Evolutionary conservation across 495 filamentous ascomycete genomes (phyloP).

Genomic region (Aspergillus baeticus): DNA sequence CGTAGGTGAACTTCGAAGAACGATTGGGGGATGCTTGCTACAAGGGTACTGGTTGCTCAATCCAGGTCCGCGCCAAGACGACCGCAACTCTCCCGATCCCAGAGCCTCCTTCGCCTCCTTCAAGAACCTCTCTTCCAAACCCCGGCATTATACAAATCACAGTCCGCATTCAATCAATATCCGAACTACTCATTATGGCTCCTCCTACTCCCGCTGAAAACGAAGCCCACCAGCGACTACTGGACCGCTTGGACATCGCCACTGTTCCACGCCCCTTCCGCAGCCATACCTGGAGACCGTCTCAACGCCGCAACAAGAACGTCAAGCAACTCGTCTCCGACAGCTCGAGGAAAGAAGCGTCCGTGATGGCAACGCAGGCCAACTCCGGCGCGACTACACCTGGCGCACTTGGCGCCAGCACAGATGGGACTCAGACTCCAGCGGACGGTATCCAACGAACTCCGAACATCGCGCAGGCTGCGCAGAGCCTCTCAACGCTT

Average conservation of each 20-base stretch:
- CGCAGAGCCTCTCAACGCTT: conserved; percentile 77
- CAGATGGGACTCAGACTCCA: conserved; percentile 56
- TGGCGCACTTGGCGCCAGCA: conserved; percentile 46
- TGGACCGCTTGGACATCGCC: conserved; percentile 87
- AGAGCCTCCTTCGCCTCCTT: not conserved
- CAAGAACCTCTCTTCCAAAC: not conserved
- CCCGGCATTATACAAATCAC: not conserved
- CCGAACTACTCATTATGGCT: conserved; percentile 34
- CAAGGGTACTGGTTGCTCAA: too few relatives aligned
- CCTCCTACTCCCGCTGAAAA: conserved; percentile 44
- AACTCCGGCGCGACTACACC: conserved; percentile 82
- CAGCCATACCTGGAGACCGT: conserved; percentile 82
- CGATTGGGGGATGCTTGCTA: too few relatives aligned
- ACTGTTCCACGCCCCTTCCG: conserved; percentile 81
- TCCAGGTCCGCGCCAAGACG: not conserved
- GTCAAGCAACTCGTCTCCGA: conserved; percentile 96
- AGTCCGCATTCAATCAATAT: not conserved
- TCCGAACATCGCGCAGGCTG: conserved; percentile 78
- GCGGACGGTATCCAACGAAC: conserved; percentile 49
- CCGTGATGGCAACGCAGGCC: conserved; percentile 72
- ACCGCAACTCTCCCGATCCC: not conserved
- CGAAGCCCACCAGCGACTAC: conserved; percentile 57
- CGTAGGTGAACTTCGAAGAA: too few relatives aligned
- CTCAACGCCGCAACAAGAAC: conserved; percentile 95
- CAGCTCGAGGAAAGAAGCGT: conserved; percentile 77